Percentiles rank a stretch among this genome's conserved stretches.
phyloP scores from a whole-genome alignment of 441 rosid species.

The Erodium texanum region DNA sequence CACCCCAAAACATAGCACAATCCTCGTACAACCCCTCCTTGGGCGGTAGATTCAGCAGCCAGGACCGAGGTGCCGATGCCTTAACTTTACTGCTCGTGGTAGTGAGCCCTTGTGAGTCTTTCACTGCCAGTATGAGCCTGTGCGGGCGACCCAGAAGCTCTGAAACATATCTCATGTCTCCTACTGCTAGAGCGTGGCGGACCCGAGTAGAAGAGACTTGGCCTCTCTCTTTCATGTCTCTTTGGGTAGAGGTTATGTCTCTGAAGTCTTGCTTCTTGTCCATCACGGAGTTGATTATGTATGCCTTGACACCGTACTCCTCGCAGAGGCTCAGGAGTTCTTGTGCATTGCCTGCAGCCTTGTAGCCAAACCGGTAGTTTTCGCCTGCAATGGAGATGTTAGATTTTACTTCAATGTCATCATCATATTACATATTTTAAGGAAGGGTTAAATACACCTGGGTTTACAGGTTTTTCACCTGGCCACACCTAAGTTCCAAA shows the following conservation, averaged over 20 bases:
- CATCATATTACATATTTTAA: not conserved
- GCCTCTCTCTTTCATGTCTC: conserved; percentile 59
- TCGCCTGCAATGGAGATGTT: conserved; percentile 36
- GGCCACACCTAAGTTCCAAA: too few relatives aligned
- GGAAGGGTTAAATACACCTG: not conserved
- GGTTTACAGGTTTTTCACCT: too few relatives aligned
- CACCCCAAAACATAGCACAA: conserved; percentile 37
- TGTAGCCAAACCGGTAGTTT: conserved; percentile 79
- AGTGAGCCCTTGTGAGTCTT: conserved; percentile 22
- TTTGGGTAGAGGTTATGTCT: conserved; percentile 17
- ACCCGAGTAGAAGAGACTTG: conserved; percentile 87
- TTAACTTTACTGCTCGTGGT: conserved; percentile 22
- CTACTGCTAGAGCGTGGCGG: conserved; percentile 65
- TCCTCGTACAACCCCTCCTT: conserved; percentile 46
- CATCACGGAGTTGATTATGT: conserved; percentile 70
- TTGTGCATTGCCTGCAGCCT: conserved; percentile 67
- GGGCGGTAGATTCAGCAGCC: conserved; percentile 60
- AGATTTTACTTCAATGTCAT: conserved; percentile 8
- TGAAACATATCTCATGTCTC: conserved; percentile 64
- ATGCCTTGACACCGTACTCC: conserved; percentile 48
- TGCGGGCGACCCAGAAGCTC: conserved; percentile 76
- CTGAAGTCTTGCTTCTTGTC: conserved; percentile 51
- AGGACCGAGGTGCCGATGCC: conserved; percentile 47
- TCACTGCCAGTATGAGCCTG: conserved; percentile 43
- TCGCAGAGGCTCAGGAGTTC: conserved; percentile 57